Conservation (phyloP, 2,329 filamentous ascomycete genomes). For the Trichoderma sp. region DNA sequence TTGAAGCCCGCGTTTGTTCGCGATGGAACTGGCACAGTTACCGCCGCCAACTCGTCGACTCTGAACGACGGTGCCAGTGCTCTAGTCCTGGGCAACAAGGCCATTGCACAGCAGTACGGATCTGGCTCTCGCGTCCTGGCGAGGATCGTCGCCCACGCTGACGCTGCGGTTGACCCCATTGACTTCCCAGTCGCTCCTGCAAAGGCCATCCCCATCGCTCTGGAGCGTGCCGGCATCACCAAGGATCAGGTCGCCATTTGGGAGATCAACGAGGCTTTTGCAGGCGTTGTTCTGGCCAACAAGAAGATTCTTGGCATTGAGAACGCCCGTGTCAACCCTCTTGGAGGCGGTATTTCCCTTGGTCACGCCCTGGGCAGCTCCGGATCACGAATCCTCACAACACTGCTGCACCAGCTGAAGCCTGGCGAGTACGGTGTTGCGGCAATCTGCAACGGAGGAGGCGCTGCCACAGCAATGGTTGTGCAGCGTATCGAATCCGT, state of each 20-base stretch:
- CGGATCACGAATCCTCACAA: conserved; percentile 86
- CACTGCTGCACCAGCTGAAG: conserved; percentile 86
- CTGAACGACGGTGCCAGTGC: conserved; percentile 95
- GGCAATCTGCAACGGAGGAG: conserved; percentile 95
- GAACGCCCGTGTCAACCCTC: conserved; percentile 77
- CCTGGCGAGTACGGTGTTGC: conserved; percentile 92
- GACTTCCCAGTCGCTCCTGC: conserved; percentile 94
- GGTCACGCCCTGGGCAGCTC: conserved; percentile 94
- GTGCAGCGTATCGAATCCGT: conserved; percentile 76
- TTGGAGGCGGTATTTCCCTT: conserved; percentile 88
- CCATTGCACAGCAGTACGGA: conserved; percentile 78
- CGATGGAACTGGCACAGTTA: conserved; percentile 85
- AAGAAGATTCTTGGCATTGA: conserved; percentile 86
- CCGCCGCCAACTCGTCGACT: conserved; percentile 90
- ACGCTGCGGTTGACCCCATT: conserved; percentile 86
- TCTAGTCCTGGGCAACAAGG: conserved; percentile 79
- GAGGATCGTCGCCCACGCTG: conserved; percentile 79
- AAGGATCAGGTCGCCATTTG: conserved; percentile 91
- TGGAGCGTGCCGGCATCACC: conserved; percentile 85
- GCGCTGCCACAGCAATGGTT: conserved; percentile 86
- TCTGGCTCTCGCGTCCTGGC: conserved; percentile 79
- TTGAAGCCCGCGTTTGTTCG: conserved; percentile 90
- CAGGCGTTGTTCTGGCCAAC: conserved; percentile 92
- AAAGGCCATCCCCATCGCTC: conserved; percentile 86
- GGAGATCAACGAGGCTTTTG: conserved; percentile 99